phyloP scores from a whole-genome alignment of 257 asterid species.

The Paulownia fortunei region DNA sequence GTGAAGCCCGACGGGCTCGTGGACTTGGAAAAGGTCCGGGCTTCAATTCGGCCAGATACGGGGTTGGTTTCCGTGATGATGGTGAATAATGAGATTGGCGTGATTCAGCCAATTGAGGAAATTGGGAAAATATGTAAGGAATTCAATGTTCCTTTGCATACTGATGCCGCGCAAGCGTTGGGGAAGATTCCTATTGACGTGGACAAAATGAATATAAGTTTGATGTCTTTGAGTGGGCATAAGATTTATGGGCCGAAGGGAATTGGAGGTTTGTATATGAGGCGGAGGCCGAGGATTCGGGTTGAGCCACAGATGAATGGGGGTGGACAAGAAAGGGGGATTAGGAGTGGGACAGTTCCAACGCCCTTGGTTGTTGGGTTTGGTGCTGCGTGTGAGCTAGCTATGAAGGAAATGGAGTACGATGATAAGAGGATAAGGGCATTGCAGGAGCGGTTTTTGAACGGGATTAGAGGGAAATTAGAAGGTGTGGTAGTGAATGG shows the following conservation, averaged over 20 bases:
- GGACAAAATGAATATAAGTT: slow-evolving; percentile 83
- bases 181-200: slow-evolving; percentile 93
- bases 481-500: slow-evolving; percentile 95
- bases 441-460: slow-evolving; percentile 70
- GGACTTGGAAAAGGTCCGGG: slow-evolving; percentile 67
- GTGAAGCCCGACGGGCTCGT: slow-evolving; percentile 78
- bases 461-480: slow-evolving; percentile 68
- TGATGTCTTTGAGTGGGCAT: slow-evolving; percentile 98
- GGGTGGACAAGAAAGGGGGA: slow-evolving; percentile 99
- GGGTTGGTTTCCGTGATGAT: slow-evolving; percentile 91
- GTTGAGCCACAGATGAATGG: slow-evolving; percentile 99
- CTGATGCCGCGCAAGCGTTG: slow-evolving; percentile 94
- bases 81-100: slow-evolving; percentile 99
- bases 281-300: slow-evolving; percentile 91
- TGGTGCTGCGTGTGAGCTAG: slow-evolving; percentile 92
- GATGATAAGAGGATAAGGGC: slow-evolving; percentile 70
- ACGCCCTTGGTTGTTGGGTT: slow-evolving; percentile 95
- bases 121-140: slow-evolving; percentile 91
- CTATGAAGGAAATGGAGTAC: slow-evolving; percentile 93
- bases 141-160: slow-evolving; percentile 75
- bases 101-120: slow-evolving; percentile 87
- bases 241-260: slow-evolving; percentile 98
- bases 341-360: slow-evolving; percentile 96
- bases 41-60: slow-evolving; percentile 80
- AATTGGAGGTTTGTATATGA: slow-evolving; percentile 86